A percentile compares a stretch with the other conserved stretches of the same genome.
Evolutionary conservation across 192 early-diverging fungal genomes (phyloP).

Genomic region (Mortierella antarctica): DNA sequence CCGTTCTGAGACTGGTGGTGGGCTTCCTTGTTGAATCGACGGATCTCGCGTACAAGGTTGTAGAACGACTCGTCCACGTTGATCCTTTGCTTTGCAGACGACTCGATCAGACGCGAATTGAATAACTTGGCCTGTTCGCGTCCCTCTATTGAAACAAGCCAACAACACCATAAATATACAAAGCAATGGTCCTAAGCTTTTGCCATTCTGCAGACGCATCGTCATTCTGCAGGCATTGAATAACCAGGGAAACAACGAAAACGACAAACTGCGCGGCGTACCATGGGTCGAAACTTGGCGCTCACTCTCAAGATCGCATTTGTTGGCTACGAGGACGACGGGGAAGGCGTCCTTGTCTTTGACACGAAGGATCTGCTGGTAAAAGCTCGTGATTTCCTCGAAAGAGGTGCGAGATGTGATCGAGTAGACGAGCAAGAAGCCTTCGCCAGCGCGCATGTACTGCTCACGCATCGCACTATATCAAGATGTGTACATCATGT

Average conservation of each 20-base stretch:
- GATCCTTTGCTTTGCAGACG: constrained; percentile 88
- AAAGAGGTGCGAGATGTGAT: constrained; percentile 93
- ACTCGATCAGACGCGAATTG: constrained; percentile 86
- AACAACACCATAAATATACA: neutral
- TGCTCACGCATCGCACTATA: constrained; percentile 91
- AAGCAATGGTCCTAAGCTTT: neutral
- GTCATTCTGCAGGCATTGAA: neutral
- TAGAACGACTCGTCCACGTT: constrained; percentile 96
- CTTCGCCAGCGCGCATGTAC: constrained; percentile 97
- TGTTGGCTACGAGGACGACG: constrained; percentile 95
- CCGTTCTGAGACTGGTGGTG: constrained; percentile 58
- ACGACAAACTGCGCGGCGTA: constrained; percentile 11
- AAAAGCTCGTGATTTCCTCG: constrained; percentile 90
- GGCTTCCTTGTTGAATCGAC: constrained; percentile 82
- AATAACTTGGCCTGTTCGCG: constrained; percentile 79
- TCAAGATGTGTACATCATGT: neutral
- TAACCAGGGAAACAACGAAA: neutral
- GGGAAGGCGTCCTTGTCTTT: constrained; percentile 93
- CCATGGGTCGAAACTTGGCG: constrained; percentile 82
- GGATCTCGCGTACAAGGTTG: constrained; percentile 85
- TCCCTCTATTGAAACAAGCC: constrained; percentile 69
- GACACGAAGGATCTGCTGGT: constrained; percentile 94
- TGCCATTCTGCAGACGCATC: no score
- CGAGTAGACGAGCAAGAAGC: constrained; percentile 93
- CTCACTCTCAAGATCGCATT: constrained; percentile 87